phyloP scores from a whole-genome alignment of 106 monocot genomes.

The Chionographis japonica region DNA sequence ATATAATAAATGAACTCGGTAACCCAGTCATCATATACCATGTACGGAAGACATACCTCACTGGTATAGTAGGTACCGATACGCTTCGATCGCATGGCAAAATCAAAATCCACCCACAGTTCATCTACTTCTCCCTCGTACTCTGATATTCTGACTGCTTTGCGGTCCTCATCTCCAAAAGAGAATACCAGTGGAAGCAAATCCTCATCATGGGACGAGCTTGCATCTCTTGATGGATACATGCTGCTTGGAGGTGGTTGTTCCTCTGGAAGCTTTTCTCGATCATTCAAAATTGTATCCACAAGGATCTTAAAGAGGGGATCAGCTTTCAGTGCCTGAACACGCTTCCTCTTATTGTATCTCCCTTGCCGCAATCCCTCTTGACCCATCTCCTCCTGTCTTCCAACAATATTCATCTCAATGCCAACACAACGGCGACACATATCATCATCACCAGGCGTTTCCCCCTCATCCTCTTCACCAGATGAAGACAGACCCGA shows the following conservation, averaged over 20 bases:
- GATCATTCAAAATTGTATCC: conserved; percentile 21
- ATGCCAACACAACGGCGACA: not conserved
- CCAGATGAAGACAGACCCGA: not conserved
- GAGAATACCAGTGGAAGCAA: conserved; percentile 21
- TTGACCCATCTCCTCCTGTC: not conserved
- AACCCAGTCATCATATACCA: not conserved
- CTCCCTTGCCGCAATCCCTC: not conserved
- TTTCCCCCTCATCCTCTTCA: not conserved
- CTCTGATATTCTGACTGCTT: conserved; percentile 16
- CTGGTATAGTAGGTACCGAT: conserved; percentile 30
- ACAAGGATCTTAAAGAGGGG: conserved; percentile 20
- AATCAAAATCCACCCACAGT: conserved; percentile 50
- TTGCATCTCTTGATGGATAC: not conserved
- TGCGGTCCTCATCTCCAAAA: conserved; percentile 15
- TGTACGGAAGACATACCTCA: conserved; percentile 26
- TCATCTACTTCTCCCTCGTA: conserved; percentile 29
- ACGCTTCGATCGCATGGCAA: conserved; percentile 25
- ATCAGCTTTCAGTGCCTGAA: conserved; percentile 2
- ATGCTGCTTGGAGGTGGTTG: not conserved
- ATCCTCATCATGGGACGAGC: not conserved
- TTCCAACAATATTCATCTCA: conserved; percentile 3
- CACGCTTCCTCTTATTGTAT: conserved; percentile 8
- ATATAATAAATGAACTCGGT: too few species aligned
- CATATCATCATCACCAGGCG: not conserved
- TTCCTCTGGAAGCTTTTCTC: not conserved